Percentiles rank a stretch among this genome's conserved stretches.
phyloP scores from a whole-genome alignment of 2,329 filamentous ascomycete species.

The Curvularia hawaiiensis region DNA sequence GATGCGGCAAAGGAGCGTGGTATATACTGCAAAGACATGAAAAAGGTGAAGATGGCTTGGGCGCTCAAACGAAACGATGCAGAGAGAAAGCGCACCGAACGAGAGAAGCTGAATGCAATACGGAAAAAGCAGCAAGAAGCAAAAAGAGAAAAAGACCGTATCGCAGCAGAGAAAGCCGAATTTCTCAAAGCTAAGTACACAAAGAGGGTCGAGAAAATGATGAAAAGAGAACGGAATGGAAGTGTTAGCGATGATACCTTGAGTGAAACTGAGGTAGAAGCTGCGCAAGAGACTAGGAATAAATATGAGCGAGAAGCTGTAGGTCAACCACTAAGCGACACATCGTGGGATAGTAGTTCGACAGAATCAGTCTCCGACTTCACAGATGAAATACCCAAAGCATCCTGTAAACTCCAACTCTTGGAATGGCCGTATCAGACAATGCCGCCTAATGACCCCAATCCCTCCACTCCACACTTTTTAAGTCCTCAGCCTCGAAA shows the following conservation, averaged over 20 bases:
- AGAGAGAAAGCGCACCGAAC: constrained; percentile 14
- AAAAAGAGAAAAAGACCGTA: constrained; percentile 19
- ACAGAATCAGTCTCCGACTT: constrained; percentile 16
- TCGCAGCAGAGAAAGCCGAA: constrained; percentile 4
- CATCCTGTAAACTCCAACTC: constrained; percentile 28
- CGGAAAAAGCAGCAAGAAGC: constrained; percentile 16
- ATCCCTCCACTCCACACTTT: neutral
- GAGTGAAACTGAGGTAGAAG: constrained; percentile 5
- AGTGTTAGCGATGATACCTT: constrained; percentile 23
- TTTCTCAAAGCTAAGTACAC: constrained; percentile 11
- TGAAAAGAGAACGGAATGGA: constrained; percentile 18
- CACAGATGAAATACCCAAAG: constrained; percentile 2
- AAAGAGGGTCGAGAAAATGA: constrained; percentile 14
- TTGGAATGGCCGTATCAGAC: constrained; percentile 34
- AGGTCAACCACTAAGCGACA: constrained; percentile 26
- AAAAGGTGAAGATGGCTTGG: constrained; percentile 36
- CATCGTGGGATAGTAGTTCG: constrained; percentile 27
- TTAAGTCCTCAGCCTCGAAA: constrained; percentile 11
- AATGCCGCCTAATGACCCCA: constrained; percentile 11
- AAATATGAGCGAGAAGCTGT: constrained; percentile 5
- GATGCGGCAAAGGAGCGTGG: constrained; percentile 23
- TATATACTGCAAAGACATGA: constrained; percentile 39
- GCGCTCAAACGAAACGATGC: constrained; percentile 27
- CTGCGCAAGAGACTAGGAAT: neutral
- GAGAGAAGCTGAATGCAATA: constrained; percentile 15